phyloP scores from a whole-genome alignment of 2,329 filamentous ascomycete genomes.

The Alternaria ventricosa region DNA sequence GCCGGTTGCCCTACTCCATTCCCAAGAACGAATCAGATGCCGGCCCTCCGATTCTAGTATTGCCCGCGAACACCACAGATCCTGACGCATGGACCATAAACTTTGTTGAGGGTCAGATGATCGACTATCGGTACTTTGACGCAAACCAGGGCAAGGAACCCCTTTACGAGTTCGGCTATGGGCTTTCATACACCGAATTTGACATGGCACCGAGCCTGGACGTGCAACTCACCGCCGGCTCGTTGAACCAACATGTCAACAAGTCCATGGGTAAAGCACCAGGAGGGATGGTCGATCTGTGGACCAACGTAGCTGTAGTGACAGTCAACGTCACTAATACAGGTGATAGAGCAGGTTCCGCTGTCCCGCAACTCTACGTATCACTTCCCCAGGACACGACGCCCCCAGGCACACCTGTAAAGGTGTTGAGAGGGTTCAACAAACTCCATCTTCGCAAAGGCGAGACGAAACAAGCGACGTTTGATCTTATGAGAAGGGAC shows the following conservation, averaged over 20 bases:
- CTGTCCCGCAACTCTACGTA: background rate
- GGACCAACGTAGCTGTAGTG: background rate
- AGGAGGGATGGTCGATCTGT: background rate
- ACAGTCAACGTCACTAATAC: background rate
- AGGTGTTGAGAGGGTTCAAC: background rate
- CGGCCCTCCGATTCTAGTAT: constrained; percentile 37
- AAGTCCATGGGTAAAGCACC: background rate
- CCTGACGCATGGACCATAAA: constrained; percentile 55
- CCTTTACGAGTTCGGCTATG: constrained; percentile 48
- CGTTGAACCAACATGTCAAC: background rate
- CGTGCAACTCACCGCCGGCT: background rate
- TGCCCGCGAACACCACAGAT: constrained; percentile 38
- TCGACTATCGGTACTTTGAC: constrained; percentile 63
- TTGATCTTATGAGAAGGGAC: background rate
- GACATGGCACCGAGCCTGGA: background rate
- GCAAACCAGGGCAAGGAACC: constrained; percentile 30
- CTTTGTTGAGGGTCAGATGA: constrained; percentile 60
- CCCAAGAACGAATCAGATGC: constrained; percentile 75
- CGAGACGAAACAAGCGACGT: background rate
- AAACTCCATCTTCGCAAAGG: background rate
- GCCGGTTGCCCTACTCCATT: constrained; percentile 85
- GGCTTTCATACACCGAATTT: constrained; percentile 49
- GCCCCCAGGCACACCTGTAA: background rate
- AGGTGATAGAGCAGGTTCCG: background rate
- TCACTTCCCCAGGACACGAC: background rate